Evolutionary conservation across 1,284 basidiomycete species (phyloP), one percentile per base, ranked within the genome.

Genomic region (Boletus holoroseus): DNA sequence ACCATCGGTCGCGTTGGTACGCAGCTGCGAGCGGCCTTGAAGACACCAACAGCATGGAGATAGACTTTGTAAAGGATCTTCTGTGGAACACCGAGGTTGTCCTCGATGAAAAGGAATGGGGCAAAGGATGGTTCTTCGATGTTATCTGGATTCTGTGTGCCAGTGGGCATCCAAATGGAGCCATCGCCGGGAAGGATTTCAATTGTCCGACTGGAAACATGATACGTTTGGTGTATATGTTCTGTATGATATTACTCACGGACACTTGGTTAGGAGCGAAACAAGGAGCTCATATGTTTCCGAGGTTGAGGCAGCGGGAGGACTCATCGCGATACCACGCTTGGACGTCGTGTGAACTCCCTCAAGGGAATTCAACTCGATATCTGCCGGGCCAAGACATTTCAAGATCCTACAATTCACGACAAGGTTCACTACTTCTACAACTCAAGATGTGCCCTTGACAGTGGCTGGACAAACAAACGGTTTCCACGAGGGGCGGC

Each of bases 61-160:
- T 85, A 87, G 0, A 79, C 61, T 42, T 66, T 64, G 59, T 75
- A 75, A 1, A 84, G 71, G 5, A 74, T 57, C 56, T 80, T 82
- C 57, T 78, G 73, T 0, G 83, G 83, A 24, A 87, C 68, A 0
- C 85, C 84, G n/a, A 87, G 73, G 51, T 87, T 74, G 8, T 73
- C 73, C 40, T 83, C 78, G 15, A 73, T 53, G 51, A 78, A 71
- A 12, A 85, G 62, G 61, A 83, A 85, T 3, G 82, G 82, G 28
- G 39, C 5, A 40, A 53, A 52, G 5, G 47, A 47, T 3, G 42
- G 34, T n/a, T 48, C 49, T 2, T 46, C 51, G 11, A 38, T 38
- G 16, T 37, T 44, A 5, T 48, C 39, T 35, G 41, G 28, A 27
- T 47, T 30, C 15, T 46, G 42, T 13, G 44, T 12, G n/a, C n/a